Conservation (phyloP, 371 early-diverging fungal genomes). For the Lichtheimia ornata region DNA sequence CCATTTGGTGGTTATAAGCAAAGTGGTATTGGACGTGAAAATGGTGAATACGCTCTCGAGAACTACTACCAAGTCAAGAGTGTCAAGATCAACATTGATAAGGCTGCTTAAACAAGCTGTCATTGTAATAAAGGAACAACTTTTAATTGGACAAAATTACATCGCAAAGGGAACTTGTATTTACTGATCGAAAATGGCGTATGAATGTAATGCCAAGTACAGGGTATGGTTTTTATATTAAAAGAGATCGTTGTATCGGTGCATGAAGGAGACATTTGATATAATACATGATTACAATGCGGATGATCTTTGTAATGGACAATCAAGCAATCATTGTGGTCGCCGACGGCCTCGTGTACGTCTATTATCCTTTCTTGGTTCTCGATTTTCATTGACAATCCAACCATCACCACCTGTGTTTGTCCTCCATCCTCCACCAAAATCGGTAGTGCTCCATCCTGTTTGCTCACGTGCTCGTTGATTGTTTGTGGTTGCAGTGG, state of each 20-base stretch:
- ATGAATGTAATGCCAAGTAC: too few relatives aligned
- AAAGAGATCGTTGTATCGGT: too few relatives aligned
- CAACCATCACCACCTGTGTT: constrained; percentile 6
- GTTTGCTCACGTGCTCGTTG: not conserved
- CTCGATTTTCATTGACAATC: not conserved
- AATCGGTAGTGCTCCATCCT: not conserved
- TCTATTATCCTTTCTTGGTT: not conserved
- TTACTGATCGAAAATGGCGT: too few relatives aligned
- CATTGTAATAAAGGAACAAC: too few relatives aligned
- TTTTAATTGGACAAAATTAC: too few relatives aligned
- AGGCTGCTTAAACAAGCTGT: not conserved
- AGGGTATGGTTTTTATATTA: too few relatives aligned
- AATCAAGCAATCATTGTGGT: too few relatives aligned
- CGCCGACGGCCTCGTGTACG: too few relatives aligned
- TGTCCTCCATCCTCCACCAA: constrained; percentile 2
- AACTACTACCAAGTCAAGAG: constrained; percentile 62
- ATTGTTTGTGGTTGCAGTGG: not conserved
- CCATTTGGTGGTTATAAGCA: constrained; percentile 88
- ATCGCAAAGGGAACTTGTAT: too few relatives aligned
- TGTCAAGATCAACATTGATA: constrained; percentile 38
- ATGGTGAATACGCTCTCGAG: constrained; percentile 73
- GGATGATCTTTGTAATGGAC: too few relatives aligned
- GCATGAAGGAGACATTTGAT: too few relatives aligned
- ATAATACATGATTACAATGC: too few relatives aligned
- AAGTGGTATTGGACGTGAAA: constrained; percentile 82